Base-by-base conservation (phyloP, 2,329 filamentous ascomycete species). In the Saccharata proteae region DNA sequence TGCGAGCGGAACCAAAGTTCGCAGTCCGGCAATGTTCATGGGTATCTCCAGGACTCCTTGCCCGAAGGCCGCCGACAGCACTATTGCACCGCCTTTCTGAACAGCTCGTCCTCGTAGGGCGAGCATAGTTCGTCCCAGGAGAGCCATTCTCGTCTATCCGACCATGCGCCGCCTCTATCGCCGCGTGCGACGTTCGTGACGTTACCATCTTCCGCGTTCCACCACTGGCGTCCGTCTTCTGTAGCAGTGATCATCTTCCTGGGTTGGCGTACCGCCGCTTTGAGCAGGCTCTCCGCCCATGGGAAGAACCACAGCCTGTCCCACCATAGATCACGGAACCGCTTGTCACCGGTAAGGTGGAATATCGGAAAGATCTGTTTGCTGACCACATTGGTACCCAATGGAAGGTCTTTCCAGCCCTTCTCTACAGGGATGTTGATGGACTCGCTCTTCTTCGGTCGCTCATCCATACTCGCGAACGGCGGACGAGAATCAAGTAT, bases 281-380 rank as follows among this genome's bases (percentile, higher is more conserved):
- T 45, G 4, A 59, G 40, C 10, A 61, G 35, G 1, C 48, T 42
- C 17, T 46, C 38, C 12, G 44, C 44, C 29, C 50, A 52, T 3
- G 54, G 56, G 24, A 48, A 52, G 40, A 56, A 62, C 58, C 58
- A 62, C 42, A 58, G 43, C 15, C 43, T 45, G 11, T 43, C 41
- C 37, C 50, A 62, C 40, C 54, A 52, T 1, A 29, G 16, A 14
- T 50, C 40, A 4, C 58, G 34, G 12, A 38, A 41, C 3, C 47
- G 44, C 39, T 62, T 62, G 37, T 43, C 33, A 6, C 56, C 55
- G 0, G 58, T 62, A 39, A 54, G 57, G 41, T 62, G 58, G 37
- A 55, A 52, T 17, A 62, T 32, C 5, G 46, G 45, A 18, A 53
- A 57, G 10, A 58, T 53, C 12, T 50, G 51, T 21, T 49, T 49